Evolutionary conservation across 345 rosid species (phyloP).

Genomic region (Acer campestre): DNA sequence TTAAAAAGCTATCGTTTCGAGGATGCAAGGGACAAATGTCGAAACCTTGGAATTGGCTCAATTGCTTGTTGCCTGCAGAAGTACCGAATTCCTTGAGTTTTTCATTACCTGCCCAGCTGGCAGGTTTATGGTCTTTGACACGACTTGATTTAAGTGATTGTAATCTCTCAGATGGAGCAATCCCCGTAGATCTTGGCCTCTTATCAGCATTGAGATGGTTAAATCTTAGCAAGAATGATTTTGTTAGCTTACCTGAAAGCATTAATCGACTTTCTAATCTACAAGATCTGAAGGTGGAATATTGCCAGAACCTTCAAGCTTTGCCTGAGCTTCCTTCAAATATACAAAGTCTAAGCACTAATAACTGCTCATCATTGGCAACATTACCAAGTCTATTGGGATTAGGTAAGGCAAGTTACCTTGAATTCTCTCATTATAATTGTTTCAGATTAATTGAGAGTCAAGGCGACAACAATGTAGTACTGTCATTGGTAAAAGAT

Average conservation of each 20-base stretch:
- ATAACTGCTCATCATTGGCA: constrained; percentile 9
- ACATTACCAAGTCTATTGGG: neutral
- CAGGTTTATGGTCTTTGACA: constrained; percentile 8
- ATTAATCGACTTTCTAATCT: constrained; percentile 7
- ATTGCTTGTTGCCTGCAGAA: neutral
- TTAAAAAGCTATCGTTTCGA: constrained; percentile 4
- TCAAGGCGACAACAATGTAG: neutral
- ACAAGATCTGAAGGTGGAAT: neutral
- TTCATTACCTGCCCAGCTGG: constrained; percentile 3
- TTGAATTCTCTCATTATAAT: neutral
- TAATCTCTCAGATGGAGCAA: constrained; percentile 5
- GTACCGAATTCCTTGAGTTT: constrained; percentile 8
- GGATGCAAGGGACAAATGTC: neutral
- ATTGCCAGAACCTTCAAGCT: constrained; percentile 21
- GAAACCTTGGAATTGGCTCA: constrained; percentile 6
- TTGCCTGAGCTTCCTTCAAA: constrained; percentile 22
- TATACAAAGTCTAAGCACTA: neutral
- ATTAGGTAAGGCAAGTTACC: neutral
- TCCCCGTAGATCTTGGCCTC: neutral
- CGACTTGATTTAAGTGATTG: constrained; percentile 19
- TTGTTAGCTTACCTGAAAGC: constrained; percentile 3
- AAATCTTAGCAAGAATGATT: constrained; percentile 17
- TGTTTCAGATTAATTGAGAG: constrained; percentile 5
- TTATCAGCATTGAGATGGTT: constrained; percentile 1
- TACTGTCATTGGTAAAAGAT: neutral